Base-by-base conservation (phyloP, 495 filamentous ascomycete genomes). In the Friedmanniomyces simplex region DNA sequence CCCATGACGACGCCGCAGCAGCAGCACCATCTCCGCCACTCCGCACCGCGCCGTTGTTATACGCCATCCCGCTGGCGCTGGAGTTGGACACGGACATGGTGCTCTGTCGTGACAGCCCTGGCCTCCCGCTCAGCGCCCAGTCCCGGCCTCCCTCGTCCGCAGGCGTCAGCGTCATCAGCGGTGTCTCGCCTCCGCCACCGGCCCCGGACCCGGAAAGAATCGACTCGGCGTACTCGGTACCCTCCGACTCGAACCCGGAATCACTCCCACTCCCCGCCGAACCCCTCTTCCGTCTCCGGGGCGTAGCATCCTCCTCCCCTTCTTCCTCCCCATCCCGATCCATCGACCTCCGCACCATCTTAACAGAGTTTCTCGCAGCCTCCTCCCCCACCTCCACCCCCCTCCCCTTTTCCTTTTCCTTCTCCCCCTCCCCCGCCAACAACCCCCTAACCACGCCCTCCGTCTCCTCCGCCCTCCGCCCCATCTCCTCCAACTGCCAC, bases 401-500 rank as follows among this genome's bases (percentile, higher is more conserved):
- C 41, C 70, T 72, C n/a, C n/a, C n/a, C n/a, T n/a, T n/a, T n/a
- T n/a, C n/a, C 61, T 77, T 77, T 65, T 91, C 87, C 0, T 75
- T 69, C 20, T 76, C 77, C 5, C 91, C 68, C 58, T 89, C 82
- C 13, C 79, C 77, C 1, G 80, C 78, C 59, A 90, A 74, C 47
- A 72, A 71, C 65, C 75, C 73, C 79, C 88, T 84, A 46, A 74
- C 77, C 50, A 70, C 67, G 62, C 89, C 84, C 60, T 87, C 83
- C n/a, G n/a, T 32, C 62, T 84, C 79, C 0, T 73, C 68, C 0
- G 82, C 82, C 61, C 82, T 79, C n/a, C 72, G 75, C 1, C 87
- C 81, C 82, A 91, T 84, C 36, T 80, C 82, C 66, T 90, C 85
- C 7, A 95, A 73, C 69, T 95, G 88, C 52, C 76, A 74, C 69